Conservation (phyloP, 2,329 filamentous ascomycete species). For the Trichoderma breve region DNA sequence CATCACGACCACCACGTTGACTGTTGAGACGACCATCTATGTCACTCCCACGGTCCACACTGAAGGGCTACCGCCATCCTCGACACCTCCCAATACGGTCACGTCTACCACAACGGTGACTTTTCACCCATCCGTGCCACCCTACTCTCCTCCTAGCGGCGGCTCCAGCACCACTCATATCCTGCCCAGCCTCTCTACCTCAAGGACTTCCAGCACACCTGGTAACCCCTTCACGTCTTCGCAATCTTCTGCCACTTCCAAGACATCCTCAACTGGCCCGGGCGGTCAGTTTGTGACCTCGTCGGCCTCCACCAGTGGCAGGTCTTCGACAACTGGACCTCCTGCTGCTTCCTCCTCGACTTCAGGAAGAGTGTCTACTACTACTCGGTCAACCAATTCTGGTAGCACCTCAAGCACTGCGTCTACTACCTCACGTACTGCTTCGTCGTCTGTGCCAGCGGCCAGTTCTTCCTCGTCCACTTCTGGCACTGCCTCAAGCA, state of each 20-base stretch:
- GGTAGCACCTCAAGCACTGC: background rate
- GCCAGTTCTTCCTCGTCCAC: background rate
- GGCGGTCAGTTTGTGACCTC: constrained; percentile 1
- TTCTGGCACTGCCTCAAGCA: background rate
- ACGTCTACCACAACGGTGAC: background rate
- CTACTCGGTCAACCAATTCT: background rate
- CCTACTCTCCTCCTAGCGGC: background rate
- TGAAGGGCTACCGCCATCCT: background rate
- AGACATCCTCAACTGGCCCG: background rate
- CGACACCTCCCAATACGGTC: background rate
- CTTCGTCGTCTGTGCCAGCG: background rate
- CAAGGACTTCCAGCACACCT: background rate
- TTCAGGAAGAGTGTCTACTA: background rate
- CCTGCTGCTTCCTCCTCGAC: background rate
- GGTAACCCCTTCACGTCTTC: background rate
- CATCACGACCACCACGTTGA: constrained; percentile 28
- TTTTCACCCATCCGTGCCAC: background rate
- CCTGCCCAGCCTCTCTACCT: background rate
- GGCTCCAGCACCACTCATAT: background rate
- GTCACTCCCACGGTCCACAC: constrained; percentile 29
- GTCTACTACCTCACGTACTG: background rate
- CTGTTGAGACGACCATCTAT: constrained; percentile 34
- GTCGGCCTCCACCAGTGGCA: background rate
- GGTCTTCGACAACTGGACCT: background rate
- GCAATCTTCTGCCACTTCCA: background rate